A percentile compares a stretch with the other conserved stretches of the same genome.
These are phyloP conservation scores for Abrus pulchellus DNA, from an alignment of 306 rosid species.

Conservation along the genomic window DNA sequence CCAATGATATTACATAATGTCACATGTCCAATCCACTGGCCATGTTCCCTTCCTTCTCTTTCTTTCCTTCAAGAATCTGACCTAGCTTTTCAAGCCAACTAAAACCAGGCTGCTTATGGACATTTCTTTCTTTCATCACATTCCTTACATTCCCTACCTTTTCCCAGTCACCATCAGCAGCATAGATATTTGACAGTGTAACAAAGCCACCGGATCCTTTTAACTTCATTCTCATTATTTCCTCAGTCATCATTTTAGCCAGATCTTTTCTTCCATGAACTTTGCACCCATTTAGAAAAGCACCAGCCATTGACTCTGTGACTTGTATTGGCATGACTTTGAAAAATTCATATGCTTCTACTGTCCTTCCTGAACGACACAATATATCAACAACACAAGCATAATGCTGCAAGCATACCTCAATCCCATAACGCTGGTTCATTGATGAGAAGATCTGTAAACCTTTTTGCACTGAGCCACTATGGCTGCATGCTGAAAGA, in stretches of 20 bases:
- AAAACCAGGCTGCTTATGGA: constrained; percentile 62
- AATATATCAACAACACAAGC: constrained; percentile 72
- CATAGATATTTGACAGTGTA: constrained; percentile 72
- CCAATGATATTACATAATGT: background rate
- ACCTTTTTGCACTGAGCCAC: constrained; percentile 66
- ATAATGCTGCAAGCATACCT: constrained; percentile 60
- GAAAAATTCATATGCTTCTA: constrained; percentile 69
- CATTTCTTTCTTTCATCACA: constrained; percentile 61
- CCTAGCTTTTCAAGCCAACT: constrained; percentile 57
- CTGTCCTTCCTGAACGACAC: constrained; percentile 72
- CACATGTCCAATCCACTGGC: constrained; percentile 10
- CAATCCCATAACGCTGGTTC: constrained; percentile 60
- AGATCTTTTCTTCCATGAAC: constrained; percentile 76
- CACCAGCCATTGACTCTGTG: constrained; percentile 68
- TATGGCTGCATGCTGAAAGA: constrained; percentile 80
- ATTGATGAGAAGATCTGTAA: constrained; percentile 61
- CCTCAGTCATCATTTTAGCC: constrained; percentile 61
- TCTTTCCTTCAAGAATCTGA: constrained; percentile 18
- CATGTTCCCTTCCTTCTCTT: constrained; percentile 1
- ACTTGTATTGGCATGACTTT: constrained; percentile 55
- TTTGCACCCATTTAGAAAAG: constrained; percentile 73
- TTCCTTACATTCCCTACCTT: constrained; percentile 65
- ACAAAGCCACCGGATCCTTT: constrained; percentile 68
- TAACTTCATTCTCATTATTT: constrained; percentile 56
- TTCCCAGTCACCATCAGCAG: constrained; percentile 78